These are phyloP conservation scores for Atkinsonella hypoxylon DNA, from an alignment of 2,329 filamentous ascomycete species.

Conservation along the genomic window DNA sequence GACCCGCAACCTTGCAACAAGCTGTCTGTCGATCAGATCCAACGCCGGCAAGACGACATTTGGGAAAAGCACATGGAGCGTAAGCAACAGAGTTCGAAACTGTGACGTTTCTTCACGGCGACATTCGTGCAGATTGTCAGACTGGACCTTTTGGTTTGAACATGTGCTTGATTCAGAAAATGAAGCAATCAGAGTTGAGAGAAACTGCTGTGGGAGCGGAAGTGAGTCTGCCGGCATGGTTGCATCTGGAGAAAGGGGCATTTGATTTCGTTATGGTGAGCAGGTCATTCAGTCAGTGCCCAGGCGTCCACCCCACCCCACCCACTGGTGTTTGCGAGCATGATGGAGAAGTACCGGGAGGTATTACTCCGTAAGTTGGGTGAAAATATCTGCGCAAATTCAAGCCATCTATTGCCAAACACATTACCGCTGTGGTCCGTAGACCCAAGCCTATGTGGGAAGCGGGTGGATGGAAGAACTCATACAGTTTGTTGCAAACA, in stretches of 20 bases:
- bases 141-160: not conserved
- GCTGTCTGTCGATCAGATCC: conserved; percentile 69
- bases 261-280: not conserved
- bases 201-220: not conserved
- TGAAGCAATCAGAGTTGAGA: conserved; percentile 2
- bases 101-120: conserved; percentile 13
- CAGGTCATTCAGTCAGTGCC: no score
- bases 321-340: no score
- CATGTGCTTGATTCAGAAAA: not conserved
- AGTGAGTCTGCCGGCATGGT: not conserved
- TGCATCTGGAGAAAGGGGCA: not conserved
- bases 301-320: no score
- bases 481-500: no score
- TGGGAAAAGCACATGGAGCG: conserved; percentile 77
- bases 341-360: no score
- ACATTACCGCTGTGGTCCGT: no score
- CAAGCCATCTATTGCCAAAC: no score
- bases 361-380: no score
- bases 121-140: not conserved
- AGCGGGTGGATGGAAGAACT: no score
- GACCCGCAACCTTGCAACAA: conserved; percentile 33
- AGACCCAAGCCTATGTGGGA: no score
- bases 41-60: conserved; percentile 71
- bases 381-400: no score
- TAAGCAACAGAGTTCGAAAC: conserved; percentile 49